phyloP scores from a whole-genome alignment of 768 basidiomycete genomes.

The Collybia nuda region DNA sequence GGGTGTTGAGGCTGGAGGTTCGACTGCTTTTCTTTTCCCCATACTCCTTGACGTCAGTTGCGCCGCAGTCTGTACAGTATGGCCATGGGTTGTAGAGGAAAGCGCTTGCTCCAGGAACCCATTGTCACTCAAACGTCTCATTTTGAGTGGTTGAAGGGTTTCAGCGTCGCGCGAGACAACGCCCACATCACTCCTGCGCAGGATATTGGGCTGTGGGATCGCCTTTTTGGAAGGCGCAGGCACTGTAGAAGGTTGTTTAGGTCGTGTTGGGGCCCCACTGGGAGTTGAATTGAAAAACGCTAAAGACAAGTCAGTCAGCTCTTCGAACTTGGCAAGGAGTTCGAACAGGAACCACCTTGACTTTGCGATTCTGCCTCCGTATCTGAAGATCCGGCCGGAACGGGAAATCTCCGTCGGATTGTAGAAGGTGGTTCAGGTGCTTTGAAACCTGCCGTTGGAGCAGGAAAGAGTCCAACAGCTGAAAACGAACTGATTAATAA shows the following conservation, averaged over 20 bases:
- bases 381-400: slow-evolving; percentile 11
- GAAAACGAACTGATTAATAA: background rate
- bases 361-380: slow-evolving; percentile 20
- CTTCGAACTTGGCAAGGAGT: no score
- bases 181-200: background rate
- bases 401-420: background rate
- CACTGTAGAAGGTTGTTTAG: background rate
- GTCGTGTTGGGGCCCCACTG: background rate
- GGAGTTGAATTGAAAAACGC: no score
- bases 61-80: background rate
- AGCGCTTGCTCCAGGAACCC: background rate
- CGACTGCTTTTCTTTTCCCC: background rate
- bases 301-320: no score
- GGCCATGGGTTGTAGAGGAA: background rate
- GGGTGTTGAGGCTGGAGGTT: no score
- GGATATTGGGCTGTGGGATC: background rate
- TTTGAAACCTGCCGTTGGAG: slow-evolving; percentile 6
- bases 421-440: slow-evolving; percentile 8
- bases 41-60: background rate
- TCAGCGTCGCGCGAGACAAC: slow-evolving; percentile 14
- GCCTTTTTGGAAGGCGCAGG: background rate
- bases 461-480: slow-evolving; percentile 5
- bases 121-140: slow-evolving; percentile 9
- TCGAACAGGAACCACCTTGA: slow-evolving; percentile 9
- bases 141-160: slow-evolving; percentile 12